Evolutionary conservation across 2,329 filamentous ascomycete genomes (phyloP).

Genomic region (Exophiala bonariae): DNA sequence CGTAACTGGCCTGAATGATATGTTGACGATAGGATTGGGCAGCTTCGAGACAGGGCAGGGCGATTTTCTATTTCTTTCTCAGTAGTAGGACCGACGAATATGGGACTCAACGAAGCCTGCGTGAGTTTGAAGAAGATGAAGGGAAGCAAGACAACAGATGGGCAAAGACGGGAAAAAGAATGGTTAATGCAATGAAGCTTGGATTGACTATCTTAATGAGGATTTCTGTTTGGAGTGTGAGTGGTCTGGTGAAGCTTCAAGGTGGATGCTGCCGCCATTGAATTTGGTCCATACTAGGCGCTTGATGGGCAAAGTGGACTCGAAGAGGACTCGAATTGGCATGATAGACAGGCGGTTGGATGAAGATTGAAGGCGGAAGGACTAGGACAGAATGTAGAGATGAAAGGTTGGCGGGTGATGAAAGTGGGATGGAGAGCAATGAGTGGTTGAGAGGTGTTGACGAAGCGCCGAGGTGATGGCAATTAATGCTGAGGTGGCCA

Average conservation of each 20-base stretch:
- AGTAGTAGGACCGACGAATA: constrained; percentile 7
- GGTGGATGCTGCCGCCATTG: no score
- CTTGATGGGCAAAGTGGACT: constrained; percentile 14
- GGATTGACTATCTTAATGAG: no score
- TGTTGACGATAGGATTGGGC: no score
- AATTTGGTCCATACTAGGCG: constrained; percentile 8
- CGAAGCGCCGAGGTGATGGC: constrained; percentile 21
- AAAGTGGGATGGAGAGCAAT: constrained; percentile 8
- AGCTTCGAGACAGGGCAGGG: no score
- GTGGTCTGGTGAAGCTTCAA: no score
- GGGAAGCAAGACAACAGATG: background rate
- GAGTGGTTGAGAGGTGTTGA: constrained; percentile 11
- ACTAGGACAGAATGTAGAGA: constrained; percentile 3
- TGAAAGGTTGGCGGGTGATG: constrained; percentile 11
- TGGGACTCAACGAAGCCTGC: constrained; percentile 29
- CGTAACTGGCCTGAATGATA: background rate
- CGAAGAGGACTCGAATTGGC: background rate
- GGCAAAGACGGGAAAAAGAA: no score
- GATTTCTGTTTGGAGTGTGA: no score
- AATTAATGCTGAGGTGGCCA: no score
- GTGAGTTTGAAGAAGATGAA: constrained; percentile 23
- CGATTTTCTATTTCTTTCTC: no score
- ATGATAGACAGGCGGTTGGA: constrained; percentile 9
- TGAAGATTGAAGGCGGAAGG: constrained; percentile 13
- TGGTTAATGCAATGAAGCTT: no score